phyloP scores from a whole-genome alignment of 352 stramenopile genomes.

The Phytophthora uliginosa region DNA sequence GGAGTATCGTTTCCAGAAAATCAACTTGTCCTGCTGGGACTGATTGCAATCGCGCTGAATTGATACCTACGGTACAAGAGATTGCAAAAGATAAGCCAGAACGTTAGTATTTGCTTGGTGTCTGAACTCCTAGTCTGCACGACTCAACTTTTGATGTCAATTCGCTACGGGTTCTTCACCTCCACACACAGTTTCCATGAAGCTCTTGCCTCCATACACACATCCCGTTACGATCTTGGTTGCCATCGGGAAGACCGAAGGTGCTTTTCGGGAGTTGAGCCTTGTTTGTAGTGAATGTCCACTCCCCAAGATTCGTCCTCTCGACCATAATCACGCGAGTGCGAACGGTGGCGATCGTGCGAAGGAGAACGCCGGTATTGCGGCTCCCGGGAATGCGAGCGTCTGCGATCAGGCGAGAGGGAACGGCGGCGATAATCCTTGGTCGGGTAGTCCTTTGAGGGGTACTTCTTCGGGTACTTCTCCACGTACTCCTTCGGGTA shows the following conservation, averaged over 20 bases:
- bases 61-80: neutral
- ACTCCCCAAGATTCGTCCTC: slow-evolving; percentile 23
- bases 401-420: slow-evolving; percentile 26
- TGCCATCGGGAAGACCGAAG: slow-evolving; percentile 44
- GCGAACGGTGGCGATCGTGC: slow-evolving; percentile 28
- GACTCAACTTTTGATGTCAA: neutral
- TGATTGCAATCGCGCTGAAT: neutral
- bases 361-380: slow-evolving; percentile 32
- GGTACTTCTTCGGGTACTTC: slow-evolving; percentile 18
- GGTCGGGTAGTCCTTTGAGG: slow-evolving; percentile 19
- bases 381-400: slow-evolving; percentile 28
- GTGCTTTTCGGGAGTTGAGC: slow-evolving; percentile 28
- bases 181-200: neutral
- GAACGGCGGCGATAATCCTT: slow-evolving; percentile 33
- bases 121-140: neutral
- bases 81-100: neutral
- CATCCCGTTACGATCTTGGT: slow-evolving; percentile 27
- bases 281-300: slow-evolving; percentile 26
- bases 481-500: slow-evolving; percentile 30
- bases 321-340: slow-evolving; percentile 31
- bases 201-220: neutral
- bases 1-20: neutral
- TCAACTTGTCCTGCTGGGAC: neutral
- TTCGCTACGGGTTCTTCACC: neutral
- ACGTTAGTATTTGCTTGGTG: neutral